These are phyloP conservation scores for Zalerion maritima DNA, from an alignment of 495 filamentous ascomycete species.

Conservation along the genomic window DNA sequence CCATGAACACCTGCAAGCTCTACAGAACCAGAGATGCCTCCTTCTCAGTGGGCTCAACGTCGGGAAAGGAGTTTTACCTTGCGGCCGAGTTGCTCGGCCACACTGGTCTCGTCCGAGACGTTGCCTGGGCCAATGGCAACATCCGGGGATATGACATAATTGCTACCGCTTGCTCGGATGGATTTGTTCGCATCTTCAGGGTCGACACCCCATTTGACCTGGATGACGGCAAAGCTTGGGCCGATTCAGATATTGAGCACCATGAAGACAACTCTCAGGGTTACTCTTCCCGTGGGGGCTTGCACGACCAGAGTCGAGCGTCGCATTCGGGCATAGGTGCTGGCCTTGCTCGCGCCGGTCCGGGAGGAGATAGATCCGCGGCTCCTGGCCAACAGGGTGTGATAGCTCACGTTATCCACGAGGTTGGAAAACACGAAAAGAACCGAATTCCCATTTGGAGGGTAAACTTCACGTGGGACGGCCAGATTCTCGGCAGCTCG, in stretches of 20 bases:
- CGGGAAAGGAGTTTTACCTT: conserved; percentile 54
- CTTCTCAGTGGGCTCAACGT: conserved; percentile 31
- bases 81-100: conserved; percentile 61
- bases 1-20: conserved; percentile 64
- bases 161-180: conserved; percentile 86
- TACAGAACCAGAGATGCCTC: conserved; percentile 56
- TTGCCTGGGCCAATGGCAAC: conserved; percentile 84
- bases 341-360: conserved; percentile 38
- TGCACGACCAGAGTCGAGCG: neutral
- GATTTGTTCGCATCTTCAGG: conserved; percentile 71
- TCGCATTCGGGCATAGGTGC: conserved; percentile 41
- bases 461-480: conserved; percentile 46
- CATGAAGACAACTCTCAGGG: conserved; percentile 4
- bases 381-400: conserved; percentile 26
- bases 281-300: neutral
- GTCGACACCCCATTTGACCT: conserved; percentile 43
- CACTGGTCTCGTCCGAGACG: conserved; percentile 66
- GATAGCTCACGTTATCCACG: conserved; percentile 29
- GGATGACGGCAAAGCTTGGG: conserved; percentile 18
- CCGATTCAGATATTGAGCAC: conserved; percentile 12
- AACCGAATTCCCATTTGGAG: conserved; percentile 45
- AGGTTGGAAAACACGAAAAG: conserved; percentile 37
- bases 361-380: conserved; percentile 17
- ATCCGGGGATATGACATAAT: conserved; percentile 77
- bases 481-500: conserved; percentile 41